Conservation (phyloP, 129 eudicot genomes). For the carrot (Daucus carota) region DNA sequence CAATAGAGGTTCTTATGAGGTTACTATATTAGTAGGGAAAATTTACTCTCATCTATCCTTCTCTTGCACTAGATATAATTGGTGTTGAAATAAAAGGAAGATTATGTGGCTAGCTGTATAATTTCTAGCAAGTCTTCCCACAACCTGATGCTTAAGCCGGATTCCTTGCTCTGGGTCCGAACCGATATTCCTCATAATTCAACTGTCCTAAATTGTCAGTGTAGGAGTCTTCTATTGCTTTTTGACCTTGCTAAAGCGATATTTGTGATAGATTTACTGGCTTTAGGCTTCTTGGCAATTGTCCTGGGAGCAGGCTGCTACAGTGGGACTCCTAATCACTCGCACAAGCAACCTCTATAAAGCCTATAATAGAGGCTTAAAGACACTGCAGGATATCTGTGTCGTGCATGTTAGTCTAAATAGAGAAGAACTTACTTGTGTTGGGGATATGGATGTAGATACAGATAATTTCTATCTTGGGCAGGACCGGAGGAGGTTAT, state of each 20-base stretch:
- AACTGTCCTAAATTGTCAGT: neutral
- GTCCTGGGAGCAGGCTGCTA: neutral
- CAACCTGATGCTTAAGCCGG: neutral
- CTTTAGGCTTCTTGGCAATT: neutral
- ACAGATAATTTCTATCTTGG: neutral
- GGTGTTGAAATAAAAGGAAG: neutral
- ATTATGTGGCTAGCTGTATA: neutral
- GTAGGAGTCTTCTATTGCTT: neutral
- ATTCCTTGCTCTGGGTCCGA: neutral
- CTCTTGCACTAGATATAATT: neutral
- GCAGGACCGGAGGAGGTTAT: neutral
- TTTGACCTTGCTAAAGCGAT: neutral
- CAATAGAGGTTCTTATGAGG: neutral
- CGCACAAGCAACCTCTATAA: neutral
- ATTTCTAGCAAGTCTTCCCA: neutral
- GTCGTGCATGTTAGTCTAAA: neutral
- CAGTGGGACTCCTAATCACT: slow-evolving; percentile 1
- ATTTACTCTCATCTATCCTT: neutral
- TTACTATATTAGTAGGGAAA: neutral
- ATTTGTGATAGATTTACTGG: neutral
- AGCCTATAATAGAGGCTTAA: neutral
- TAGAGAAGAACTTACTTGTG: neutral
- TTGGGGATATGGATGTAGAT: neutral
- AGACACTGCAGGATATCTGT: neutral
- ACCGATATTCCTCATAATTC: neutral